Percentiles rank a stretch among this genome's conserved stretches.
Evolutionary conservation across 306 rosid species (phyloP).

Genomic region (Lathyrus aphaca): DNA sequence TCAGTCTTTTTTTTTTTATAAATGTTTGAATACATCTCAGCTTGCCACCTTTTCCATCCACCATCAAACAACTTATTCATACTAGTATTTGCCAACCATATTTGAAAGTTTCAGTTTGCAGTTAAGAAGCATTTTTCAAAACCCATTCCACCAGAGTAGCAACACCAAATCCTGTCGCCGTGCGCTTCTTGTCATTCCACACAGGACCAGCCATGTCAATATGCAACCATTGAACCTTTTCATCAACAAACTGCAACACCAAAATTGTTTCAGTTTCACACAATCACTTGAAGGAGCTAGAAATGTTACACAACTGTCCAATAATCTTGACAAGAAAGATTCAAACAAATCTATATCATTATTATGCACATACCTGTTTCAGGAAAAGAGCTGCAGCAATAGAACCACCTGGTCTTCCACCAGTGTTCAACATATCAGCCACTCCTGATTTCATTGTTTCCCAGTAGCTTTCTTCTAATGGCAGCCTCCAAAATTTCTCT

Average conservation of each 20-base stretch:
- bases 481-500: constrained; percentile 97
- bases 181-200: constrained; percentile 72
- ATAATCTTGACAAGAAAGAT: neutral
- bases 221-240: constrained; percentile 96
- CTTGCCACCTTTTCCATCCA: constrained; percentile 21
- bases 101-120: constrained; percentile 8
- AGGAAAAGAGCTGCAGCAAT: constrained; percentile 93
- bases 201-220: constrained; percentile 96
- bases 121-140: constrained; percentile 61
- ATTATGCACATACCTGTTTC: constrained; percentile 68
- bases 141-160: constrained; percentile 97
- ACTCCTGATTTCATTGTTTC: constrained; percentile 94
- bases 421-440: constrained; percentile 96
- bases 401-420: constrained; percentile 86
- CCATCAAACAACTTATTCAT: constrained; percentile 29
- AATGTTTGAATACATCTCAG: constrained; percentile 28
- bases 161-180: constrained; percentile 88
- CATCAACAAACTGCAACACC: constrained; percentile 86
- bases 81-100: neutral
- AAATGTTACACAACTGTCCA: neutral
- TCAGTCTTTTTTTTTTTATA: neutral
- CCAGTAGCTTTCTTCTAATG: constrained; percentile 98
- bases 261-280: constrained; percentile 33
- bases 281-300: neutral
- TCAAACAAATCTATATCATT: neutral